Evolutionary conservation across 768 basidiomycete genomes (phyloP), one percentile per base, ranked within the genome.

Genomic region (Tricholoma flavovirens): DNA sequence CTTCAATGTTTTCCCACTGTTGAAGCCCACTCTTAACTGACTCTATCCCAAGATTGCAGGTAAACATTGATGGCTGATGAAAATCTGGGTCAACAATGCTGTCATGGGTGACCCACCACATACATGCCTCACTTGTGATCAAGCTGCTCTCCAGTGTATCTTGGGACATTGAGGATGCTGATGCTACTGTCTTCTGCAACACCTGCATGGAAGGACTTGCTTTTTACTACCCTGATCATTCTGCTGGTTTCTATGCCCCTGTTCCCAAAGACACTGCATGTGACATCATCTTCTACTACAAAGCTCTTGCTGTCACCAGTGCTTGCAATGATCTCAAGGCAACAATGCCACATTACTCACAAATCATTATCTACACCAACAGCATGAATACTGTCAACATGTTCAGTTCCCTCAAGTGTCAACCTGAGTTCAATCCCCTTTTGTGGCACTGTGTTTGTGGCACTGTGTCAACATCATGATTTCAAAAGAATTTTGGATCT

Each of bases 61-160:
- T 1, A 51, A 22, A 0, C 68, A 67, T 1, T 70, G 70, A 48
- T 10, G 32, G 0, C 48, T 59, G 7, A 17, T 50, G 0, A 17
- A 7, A 1, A 53, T 76, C 3, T 69, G 58, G 40, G 29, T 73
- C 49, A 75, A 70, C 46, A 26, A 32, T 0, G 51, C 42, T 0
- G 55, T 76, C n/a, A 4, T 79, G 77, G 75, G 55, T 73, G 1
- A 51, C 26, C 0, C 36, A 59, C 7, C 67, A 69, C 45, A 21
- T 75, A 1, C 5, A 30, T 0, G 0, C 1, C 1, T 57, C 62
- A 0, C 11, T 48, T 10, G 67, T 71, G 0, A 51, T 73, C 6
- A 60, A 42, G 6, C 29, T 71, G 2, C 36, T 73, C 10, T 48
- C 63, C 0, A 56, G 66, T 0, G 12, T 56, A 0, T 59, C 62